Percentiles rank a stretch among this genome's conserved stretches.
phyloP scores from a whole-genome alignment of 768 basidiomycete species.

The Hericium coralloides region DNA sequence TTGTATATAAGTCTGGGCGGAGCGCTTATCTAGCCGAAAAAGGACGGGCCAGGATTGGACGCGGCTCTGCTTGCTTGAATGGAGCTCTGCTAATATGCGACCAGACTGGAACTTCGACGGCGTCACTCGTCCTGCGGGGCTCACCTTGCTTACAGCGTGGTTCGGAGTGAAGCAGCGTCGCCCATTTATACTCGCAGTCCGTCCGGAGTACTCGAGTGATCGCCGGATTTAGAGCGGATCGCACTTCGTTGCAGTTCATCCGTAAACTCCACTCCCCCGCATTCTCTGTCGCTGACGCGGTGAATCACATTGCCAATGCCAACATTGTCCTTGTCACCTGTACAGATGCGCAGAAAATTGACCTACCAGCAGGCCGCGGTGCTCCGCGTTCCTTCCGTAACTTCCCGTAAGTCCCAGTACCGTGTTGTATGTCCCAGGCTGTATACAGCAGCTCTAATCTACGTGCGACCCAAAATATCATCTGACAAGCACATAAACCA shows the following conservation, averaged over 20 bases:
- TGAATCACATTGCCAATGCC: too few relatives aligned
- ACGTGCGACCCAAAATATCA: not conserved
- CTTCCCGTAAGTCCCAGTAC: not conserved
- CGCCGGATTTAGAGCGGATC: too few relatives aligned
- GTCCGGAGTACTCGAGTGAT: too few relatives aligned
- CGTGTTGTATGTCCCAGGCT: not conserved
- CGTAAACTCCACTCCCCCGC: too few relatives aligned
- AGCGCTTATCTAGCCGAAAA: not conserved
- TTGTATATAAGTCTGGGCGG: slow-evolving; percentile 7
- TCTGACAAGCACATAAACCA: not conserved
- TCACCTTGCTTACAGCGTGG: too few relatives aligned
- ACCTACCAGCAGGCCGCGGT: not conserved
- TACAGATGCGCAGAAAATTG: too few relatives aligned
- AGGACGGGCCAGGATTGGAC: not conserved
- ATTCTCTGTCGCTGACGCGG: too few relatives aligned
- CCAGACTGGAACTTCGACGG: not conserved
- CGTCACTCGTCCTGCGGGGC: too few relatives aligned
- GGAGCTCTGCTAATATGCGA: not conserved
- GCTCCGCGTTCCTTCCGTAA: not conserved
- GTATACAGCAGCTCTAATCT: not conserved
- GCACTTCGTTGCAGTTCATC: too few relatives aligned
- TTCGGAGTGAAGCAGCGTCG: too few relatives aligned
- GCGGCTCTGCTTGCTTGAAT: not conserved
- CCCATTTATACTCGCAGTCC: too few relatives aligned
- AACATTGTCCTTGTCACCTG: too few relatives aligned